Evolutionary conservation across 345 rosid species (phyloP), one percentile per base, ranked within the genome.

Genomic region (Physaria fendleri): DNA sequence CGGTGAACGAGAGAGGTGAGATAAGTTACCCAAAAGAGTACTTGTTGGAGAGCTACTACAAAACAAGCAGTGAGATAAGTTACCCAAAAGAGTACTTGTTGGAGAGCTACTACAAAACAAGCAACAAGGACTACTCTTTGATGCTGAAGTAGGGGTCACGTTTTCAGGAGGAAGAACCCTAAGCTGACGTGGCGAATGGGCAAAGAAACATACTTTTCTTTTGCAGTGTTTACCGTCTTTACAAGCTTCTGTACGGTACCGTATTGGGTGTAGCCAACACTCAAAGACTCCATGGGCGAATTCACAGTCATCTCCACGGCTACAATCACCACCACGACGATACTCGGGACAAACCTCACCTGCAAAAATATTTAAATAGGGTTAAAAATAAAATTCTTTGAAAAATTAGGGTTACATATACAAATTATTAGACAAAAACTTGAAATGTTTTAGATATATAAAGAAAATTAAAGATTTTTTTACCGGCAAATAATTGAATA

Each of bases 281-380:
- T 85, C 93, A 14, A 85, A 85, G n/a, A 85, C 93, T 20, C 93
- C 89, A 29, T 85, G 94, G 13, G 94, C 82, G 57, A 81, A 85
- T 64, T 83, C 94, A 56, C 94, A 85, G 22, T 73, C 82, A 15
- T 85, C 87, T 5, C 90, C 94, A n/a, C 82, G 84, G 77, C 79
- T 74, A 38, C 94, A 85, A 1, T 76, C 74, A 12, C 87, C 85
- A 1, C 79, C 85, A 1, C 87, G 82, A 2, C 93, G 84, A 51
- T 73, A 86, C 73, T 88, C 91, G 0, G 97, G 75, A 39, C 98
- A 92, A 27, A 83, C 83, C 34, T 78, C 60, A n/a, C n/a, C n/a
- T n/a, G n/a, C n/a, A n/a, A n/a, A n/a, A n/a, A n/a, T n/a, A n/a
- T n/a, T n/a, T n/a, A n/a, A n/a, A n/a, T n/a, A n/a, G n/a, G n/a